A percentile compares a stretch with the other conserved stretches of the same genome.
Conservation (phyloP, 116 monocot species). For the Phalaenopsis hybrid region DNA sequence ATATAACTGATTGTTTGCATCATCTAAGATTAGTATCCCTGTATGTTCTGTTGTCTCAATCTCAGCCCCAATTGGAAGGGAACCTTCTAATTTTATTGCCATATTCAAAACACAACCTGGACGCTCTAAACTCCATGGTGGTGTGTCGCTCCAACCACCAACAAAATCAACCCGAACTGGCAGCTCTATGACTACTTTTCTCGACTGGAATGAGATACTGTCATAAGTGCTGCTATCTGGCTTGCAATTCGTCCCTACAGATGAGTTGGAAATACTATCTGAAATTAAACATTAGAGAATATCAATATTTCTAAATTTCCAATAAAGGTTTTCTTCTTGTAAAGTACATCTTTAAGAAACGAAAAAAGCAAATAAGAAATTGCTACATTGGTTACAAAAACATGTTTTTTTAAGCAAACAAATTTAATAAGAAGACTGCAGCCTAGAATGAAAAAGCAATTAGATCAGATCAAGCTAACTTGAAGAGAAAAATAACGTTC, state of each 20-base stretch:
- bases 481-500: no score
- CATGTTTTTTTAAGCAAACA: no score
- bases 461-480: no score
- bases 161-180: constrained; percentile 94
- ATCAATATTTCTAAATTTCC: constrained; percentile 2
- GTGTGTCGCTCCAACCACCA: constrained; percentile 98
- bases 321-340: neutral
- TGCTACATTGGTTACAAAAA: neutral
- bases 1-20: constrained; percentile 44
- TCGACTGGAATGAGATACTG: constrained; percentile 19
- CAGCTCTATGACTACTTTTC: constrained; percentile 45
- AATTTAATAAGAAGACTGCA: no score
- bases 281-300: constrained; percentile 5
- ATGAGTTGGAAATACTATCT: constrained; percentile 28
- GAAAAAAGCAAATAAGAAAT: no score
- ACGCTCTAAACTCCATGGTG: constrained; percentile 94
- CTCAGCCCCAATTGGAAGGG: constrained; percentile 49
- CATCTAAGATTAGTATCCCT: constrained; percentile 66
- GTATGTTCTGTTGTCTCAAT: constrained; percentile 47
- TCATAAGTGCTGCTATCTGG: constrained; percentile 10
- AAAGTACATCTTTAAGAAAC: no score
- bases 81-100: constrained; percentile 68
- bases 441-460: no score
- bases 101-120: constrained; percentile 94
- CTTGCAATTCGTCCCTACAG: constrained; percentile 11